Evolutionary conservation across 2,329 filamentous ascomycete genomes (phyloP).

Genomic region (Sporothrix inflata): DNA sequence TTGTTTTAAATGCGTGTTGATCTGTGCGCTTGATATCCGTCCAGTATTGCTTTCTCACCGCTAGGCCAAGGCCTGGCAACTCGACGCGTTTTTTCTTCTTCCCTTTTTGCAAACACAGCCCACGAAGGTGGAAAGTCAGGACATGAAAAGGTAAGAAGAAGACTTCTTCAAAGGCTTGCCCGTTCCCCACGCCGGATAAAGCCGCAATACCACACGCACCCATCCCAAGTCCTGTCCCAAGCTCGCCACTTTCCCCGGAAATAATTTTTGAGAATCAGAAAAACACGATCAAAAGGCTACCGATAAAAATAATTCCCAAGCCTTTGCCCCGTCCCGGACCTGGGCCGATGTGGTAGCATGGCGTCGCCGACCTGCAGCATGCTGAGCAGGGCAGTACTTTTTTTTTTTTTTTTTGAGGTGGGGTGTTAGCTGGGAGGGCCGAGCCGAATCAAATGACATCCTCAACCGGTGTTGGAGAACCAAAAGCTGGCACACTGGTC

Average conservation of each 20-base stretch:
- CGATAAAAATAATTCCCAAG: neutral
- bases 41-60: neutral
- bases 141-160: neutral
- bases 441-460: slow-evolving; percentile 20
- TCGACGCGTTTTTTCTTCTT: neutral
- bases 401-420: neutral
- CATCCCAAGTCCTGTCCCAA: neutral
- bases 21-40: neutral
- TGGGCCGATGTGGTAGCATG: neutral
- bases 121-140: neutral
- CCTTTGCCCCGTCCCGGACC: neutral
- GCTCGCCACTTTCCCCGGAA: neutral
- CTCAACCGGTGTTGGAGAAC: neutral
- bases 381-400: neutral
- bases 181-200: neutral
- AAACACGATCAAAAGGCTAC: neutral
- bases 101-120: neutral
- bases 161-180: neutral
- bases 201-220: neutral
- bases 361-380: neutral
- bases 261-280: neutral
- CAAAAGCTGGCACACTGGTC: neutral
- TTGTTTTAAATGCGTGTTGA: neutral
- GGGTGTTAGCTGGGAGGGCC: slow-evolving; percentile 3
- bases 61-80: neutral